Evolutionary conservation across 2,329 filamentous ascomycete species (phyloP).

Genomic region (Leptographium wingfieldii): DNA sequence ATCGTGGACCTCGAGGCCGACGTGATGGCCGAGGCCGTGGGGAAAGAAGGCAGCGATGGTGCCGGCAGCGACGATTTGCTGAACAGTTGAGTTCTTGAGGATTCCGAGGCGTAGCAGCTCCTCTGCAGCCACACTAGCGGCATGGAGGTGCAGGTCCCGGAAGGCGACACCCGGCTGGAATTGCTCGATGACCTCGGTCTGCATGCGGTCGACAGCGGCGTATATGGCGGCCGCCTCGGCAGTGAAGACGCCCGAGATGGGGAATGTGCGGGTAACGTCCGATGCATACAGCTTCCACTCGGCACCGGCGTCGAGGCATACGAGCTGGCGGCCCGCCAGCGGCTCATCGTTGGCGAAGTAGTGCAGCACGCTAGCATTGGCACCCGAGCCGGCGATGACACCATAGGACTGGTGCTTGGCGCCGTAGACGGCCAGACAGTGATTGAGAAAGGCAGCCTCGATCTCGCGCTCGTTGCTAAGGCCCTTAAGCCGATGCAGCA

Average conservation of each 20-base stretch:
- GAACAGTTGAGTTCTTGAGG: conserved; percentile 45
- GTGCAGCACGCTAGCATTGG: conserved; percentile 76
- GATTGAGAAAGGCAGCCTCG: conserved; percentile 62
- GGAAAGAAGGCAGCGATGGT: conserved; percentile 52
- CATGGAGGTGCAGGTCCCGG: conserved; percentile 59
- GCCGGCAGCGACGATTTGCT: conserved; percentile 39
- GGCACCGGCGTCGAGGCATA: conserved; percentile 78
- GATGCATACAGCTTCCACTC: conserved; percentile 80
- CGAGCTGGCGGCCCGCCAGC: conserved; percentile 54
- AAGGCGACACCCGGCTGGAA: conserved; percentile 59
- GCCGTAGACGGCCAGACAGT: conserved; percentile 54
- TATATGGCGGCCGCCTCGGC: conserved; percentile 62
- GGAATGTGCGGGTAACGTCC: conserved; percentile 82
- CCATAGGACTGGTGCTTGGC: conserved; percentile 74
- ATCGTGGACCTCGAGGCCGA: conserved; percentile 55
- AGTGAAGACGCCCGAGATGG: conserved; percentile 56
- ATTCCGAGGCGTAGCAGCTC: conserved; percentile 63
- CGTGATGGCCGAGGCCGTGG: conserved; percentile 51
- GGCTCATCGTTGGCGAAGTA: conserved; percentile 70
- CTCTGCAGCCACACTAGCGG: conserved; percentile 57
- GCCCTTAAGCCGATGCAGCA: conserved; percentile 49
- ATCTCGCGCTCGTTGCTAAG: conserved; percentile 72
- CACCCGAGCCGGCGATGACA: conserved; percentile 74
- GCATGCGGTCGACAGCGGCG: conserved; percentile 68
- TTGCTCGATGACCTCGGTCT: conserved; percentile 56